phyloP scores from a whole-genome alignment of 1,139 yeast species.

The Lodderomyces metapsilosis region DNA sequence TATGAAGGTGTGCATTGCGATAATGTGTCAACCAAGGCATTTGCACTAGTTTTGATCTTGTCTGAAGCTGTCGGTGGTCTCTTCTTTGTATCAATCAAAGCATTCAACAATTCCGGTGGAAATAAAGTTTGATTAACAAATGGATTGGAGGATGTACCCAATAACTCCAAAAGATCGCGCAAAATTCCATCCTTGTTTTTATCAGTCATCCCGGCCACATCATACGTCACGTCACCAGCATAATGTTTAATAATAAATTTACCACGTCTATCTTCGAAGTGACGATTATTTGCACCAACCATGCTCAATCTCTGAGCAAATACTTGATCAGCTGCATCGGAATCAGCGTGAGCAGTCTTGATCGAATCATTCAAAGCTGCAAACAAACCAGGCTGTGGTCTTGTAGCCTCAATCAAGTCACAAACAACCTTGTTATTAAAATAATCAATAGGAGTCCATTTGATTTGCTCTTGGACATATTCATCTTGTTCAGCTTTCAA shows the following conservation, averaged over 20 bases:
- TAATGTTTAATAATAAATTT: constrained; percentile 93
- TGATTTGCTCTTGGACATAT: constrained; percentile 89
- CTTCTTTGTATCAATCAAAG: constrained; percentile 70
- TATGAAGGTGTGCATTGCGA: constrained; percentile 92
- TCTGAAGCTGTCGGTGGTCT: constrained; percentile 98
- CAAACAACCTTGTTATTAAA: constrained; percentile 96
- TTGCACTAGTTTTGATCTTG: constrained; percentile 90
- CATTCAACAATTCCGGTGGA: constrained; percentile 61
- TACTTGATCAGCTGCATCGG: constrained; percentile 94
- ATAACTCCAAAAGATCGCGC: constrained; percentile 79
- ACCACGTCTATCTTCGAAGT: constrained; percentile 85
- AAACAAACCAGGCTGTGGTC: constrained; percentile 93
- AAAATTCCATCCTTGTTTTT: constrained; percentile 94
- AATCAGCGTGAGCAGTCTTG: constrained; percentile 98
- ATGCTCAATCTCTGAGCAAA: constrained; percentile 89
- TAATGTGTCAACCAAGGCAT: constrained; percentile 82
- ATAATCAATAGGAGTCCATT: constrained; percentile 97
- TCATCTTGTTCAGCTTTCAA: constrained; percentile 97
- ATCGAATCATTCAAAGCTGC: constrained; percentile 96
- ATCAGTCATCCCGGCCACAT: constrained; percentile 88
- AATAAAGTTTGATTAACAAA: constrained; percentile 65
- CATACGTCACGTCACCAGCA: constrained; percentile 98
- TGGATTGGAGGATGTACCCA: constrained; percentile 66
- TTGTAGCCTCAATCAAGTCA: constrained; percentile 88
- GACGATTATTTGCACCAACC: constrained; percentile 75